These are phyloP conservation scores for Aspergillus sp. DNA, from an alignment of 2,329 filamentous ascomycete genomes.

Conservation along the genomic window DNA sequence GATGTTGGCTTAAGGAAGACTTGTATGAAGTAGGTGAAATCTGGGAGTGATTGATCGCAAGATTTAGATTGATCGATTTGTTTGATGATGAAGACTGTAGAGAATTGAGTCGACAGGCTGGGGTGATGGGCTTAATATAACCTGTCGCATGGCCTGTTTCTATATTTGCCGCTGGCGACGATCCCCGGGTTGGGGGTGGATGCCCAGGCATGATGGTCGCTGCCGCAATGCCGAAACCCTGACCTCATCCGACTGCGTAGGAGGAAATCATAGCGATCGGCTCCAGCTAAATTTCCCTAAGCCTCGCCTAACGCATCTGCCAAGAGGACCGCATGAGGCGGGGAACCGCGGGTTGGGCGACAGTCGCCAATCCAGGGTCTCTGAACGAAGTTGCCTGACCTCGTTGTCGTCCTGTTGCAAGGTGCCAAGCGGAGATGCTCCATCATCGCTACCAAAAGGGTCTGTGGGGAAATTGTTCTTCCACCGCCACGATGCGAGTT, in stretches of 20 bases:
- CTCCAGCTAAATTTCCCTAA: constrained; percentile 8
- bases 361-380: constrained; percentile 1
- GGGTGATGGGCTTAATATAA: background rate
- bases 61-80: background rate
- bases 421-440: background rate
- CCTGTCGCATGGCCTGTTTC: background rate
- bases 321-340: background rate
- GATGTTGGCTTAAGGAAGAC: background rate
- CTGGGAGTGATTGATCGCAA: background rate
- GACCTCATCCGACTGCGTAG: background rate
- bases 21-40: background rate
- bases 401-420: background rate
- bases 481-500: background rate
- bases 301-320: constrained; percentile 8
- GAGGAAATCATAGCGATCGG: background rate
- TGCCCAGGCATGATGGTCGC: no score
- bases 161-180: background rate
- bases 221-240: background rate
- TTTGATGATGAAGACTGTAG: background rate
- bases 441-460: constrained; percentile 6
- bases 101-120: background rate
- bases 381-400: constrained; percentile 7
- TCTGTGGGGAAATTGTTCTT: constrained; percentile 4
- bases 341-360: no score
- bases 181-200: background rate